Evolutionary conservation across 139 green algal genomes (phyloP).

Genomic region (Chlorella sp.): DNA sequence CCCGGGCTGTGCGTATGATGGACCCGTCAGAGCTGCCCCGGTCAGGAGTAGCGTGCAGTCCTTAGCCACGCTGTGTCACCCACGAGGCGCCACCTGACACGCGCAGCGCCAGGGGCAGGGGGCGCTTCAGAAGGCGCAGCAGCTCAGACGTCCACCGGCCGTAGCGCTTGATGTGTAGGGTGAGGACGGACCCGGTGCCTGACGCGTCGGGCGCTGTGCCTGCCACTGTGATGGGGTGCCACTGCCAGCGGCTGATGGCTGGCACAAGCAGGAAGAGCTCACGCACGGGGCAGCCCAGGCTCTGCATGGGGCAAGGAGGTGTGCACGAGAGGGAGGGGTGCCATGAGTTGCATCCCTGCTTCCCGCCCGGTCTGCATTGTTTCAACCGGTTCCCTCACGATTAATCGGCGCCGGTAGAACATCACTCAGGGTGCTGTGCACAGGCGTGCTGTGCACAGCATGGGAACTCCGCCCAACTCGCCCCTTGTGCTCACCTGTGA

Average conservation of each 20-base stretch:
- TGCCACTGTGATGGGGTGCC: slow-evolving; percentile 48
- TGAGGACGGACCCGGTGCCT: not conserved
- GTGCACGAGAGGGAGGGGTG: not conserved
- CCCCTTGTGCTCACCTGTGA: slow-evolving; percentile 27
- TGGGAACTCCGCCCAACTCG: too few relatives aligned
- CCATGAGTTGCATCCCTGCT: not conserved
- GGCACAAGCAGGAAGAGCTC: slow-evolving; percentile 50
- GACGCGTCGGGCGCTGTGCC: not conserved
- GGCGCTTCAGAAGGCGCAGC: not conserved
- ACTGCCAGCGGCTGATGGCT: slow-evolving; percentile 50
- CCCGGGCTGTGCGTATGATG: not conserved
- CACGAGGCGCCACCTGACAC: slow-evolving; percentile 19
- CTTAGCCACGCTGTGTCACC: too few relatives aligned
- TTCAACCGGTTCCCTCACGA: not conserved
- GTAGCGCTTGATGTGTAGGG: slow-evolving; percentile 46
- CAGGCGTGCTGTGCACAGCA: too few relatives aligned
- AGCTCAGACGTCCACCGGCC: slow-evolving; percentile 35
- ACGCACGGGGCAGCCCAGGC: slow-evolving; percentile 40
- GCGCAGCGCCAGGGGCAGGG: not conserved
- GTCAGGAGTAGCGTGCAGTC: too few relatives aligned
- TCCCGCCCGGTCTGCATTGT: too few relatives aligned
- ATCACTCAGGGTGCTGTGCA: not conserved
- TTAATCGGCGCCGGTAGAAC: too few relatives aligned
- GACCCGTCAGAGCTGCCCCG: too few relatives aligned
- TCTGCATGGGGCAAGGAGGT: not conserved